Base-by-base conservation (phyloP, 192 early-diverging fungal species). In the Obelidium mucronatum region DNA sequence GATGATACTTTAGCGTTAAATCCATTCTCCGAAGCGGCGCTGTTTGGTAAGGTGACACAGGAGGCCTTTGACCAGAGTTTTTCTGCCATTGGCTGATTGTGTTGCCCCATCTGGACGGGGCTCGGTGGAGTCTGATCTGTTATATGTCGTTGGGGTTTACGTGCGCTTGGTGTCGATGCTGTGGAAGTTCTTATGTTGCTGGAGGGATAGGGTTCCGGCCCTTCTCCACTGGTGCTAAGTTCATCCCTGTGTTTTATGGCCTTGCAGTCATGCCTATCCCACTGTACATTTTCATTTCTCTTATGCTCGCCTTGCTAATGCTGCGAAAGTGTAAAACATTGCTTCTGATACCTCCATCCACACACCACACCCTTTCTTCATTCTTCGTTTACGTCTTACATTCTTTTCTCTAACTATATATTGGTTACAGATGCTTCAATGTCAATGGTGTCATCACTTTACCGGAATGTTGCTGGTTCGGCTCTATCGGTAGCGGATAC, bases 21-120 rank as follows among this genome's bases (percentile, higher is more conserved):
- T 67, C 66, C 66, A 67, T 67, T 67, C 66, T 67, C 40, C 31
- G 66, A 67, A 42, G 42, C 48, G 66, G 66, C 48, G 66, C 66
- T 67, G 66, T 67, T 30, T 28, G 8, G 6, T 24, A 39, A 8
- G 24, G 66, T 33, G 40, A 17, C 15, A 1, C 26, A 22, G 37
- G 39, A 17, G 22, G 44, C 40, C 37, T 36, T 28, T 39, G 8
- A 28, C 2, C 48, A 48, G 66, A 67, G 66, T 67, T 31, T 67
- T 67, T 67, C 66, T 67, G 37, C 66, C 15, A 44, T 40, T 34
- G 42, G 2, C 19, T 36, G 36, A 67, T 24, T 19, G 66, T 34
- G 26, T 26, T 26, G 48, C 66, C 15, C 42, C 40, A n/a, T 13
- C 13, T n/a, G 42, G 42, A 51, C 13, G n/a, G 66, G 66, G 42